phyloP scores from a whole-genome alignment of 1,139 yeast species.

The Entelexis paramagnoliae region DNA sequence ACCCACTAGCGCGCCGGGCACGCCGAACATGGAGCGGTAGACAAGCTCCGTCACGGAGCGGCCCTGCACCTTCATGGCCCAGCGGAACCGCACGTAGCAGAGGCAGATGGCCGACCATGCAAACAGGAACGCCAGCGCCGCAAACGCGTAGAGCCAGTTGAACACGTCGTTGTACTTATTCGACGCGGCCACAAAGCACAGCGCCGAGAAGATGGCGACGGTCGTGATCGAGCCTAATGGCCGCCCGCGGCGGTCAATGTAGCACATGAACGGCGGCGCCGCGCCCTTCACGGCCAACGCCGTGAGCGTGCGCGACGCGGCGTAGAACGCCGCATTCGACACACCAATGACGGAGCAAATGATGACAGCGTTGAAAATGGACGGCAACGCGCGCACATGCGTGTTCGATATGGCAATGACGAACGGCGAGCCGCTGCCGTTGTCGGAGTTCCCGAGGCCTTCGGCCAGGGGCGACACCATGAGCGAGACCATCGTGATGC shows the following conservation, averaged over 20 bases:
- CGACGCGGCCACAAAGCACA: constrained; percentile 60
- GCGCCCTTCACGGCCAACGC: constrained; percentile 73
- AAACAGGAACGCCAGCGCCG: constrained; percentile 68
- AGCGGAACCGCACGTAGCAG: constrained; percentile 69
- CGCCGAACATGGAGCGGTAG: constrained; percentile 59
- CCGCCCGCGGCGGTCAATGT: constrained; percentile 49
- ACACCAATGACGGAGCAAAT: constrained; percentile 61
- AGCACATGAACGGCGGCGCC: constrained; percentile 64
- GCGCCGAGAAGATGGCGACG: constrained; percentile 50
- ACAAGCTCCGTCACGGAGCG: constrained; percentile 56
- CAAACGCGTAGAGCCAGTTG: constrained; percentile 68
- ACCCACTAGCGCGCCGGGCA: constrained; percentile 61
- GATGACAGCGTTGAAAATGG: constrained; percentile 64
- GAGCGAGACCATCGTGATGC: constrained; percentile 50
- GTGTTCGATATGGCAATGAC: constrained; percentile 54
- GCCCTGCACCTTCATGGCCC: constrained; percentile 58
- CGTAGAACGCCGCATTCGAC: constrained; percentile 69
- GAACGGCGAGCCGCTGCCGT: constrained; percentile 56
- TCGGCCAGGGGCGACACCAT: constrained; percentile 48
- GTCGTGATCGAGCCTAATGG: constrained; percentile 57
- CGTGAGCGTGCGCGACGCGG: constrained; percentile 69
- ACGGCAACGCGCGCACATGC: constrained; percentile 52
- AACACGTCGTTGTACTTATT: constrained; percentile 63
- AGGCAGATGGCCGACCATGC: constrained; percentile 69
- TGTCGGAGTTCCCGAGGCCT: constrained; percentile 40